Conservation (phyloP, 75 land plant species). For the Picea glauca region DNA sequence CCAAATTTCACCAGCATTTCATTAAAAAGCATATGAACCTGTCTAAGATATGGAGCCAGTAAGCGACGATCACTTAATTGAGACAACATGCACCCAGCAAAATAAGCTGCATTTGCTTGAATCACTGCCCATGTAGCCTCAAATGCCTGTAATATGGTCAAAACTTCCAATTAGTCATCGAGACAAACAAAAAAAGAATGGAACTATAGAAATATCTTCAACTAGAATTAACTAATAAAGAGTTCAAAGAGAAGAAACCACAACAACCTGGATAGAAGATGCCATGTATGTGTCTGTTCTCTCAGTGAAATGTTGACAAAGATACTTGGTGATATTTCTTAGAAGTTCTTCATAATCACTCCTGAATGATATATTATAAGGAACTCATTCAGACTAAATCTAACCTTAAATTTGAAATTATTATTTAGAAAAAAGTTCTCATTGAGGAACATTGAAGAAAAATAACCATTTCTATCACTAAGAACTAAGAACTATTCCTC, state of each 20-base stretch:
- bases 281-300: constrained; percentile 69
- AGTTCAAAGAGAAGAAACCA: not conserved
- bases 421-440: not conserved
- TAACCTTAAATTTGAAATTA: not conserved
- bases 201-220: not conserved
- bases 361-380: constrained; percentile 29
- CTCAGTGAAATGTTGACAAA: constrained; percentile 35
- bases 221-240: not conserved
- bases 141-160: constrained; percentile 56
- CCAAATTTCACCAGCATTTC: not conserved
- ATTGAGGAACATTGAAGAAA: not conserved
- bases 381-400: not conserved
- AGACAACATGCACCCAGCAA: constrained; percentile 66
- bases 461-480: not conserved
- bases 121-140: constrained; percentile 89
- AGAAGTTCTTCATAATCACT: constrained; percentile 86
- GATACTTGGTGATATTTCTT: constrained; percentile 66
- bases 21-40: constrained; percentile 29
- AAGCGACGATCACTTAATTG: constrained; percentile 56
- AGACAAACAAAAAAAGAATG: not conserved
- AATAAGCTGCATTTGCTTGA: constrained; percentile 91
- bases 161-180: not conserved
- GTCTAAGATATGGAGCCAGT: constrained; percentile 51
- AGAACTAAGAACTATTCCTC: not conserved
- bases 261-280: constrained; percentile 65